Base-by-base conservation (phyloP, 108 stramenopile species). In the Aurantiochytrium sp. region DNA sequence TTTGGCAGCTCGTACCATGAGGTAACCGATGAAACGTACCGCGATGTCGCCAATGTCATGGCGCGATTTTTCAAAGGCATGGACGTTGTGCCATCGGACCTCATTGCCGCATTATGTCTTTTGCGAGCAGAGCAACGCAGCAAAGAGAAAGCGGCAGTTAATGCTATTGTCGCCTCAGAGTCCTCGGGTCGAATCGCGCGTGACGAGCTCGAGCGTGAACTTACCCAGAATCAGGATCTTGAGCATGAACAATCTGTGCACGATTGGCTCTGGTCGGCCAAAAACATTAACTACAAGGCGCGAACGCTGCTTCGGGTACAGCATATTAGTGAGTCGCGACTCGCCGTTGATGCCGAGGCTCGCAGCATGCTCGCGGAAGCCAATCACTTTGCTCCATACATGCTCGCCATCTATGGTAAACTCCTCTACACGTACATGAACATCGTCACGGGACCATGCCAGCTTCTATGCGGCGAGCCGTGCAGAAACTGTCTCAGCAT, bases 371-470 rank as follows among this genome's bases (percentile, higher is more conserved):
- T 97, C 16, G 92, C 95, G 72, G 97, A 97, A 92, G 97, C 96
- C n/a, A 95, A 96, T 25, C 93, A 94, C 42, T 96, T 96, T 93
- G 92, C 96, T 5, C 91, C 93, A 45, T 95, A 96, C 88, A 95
- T 96, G 49, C 89, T 97, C 25, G 94, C 96, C 53, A 96, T 96
- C 16, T 97, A 97, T 91, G 96, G 96, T 43, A 97, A 96, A 96
- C 92, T 95, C 72, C 89, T 97, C 8, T 97, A 96, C 87, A 91
- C 95, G 19, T 97, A 96, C 92, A 93, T 94, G 83, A 93, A 95
- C 87, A 96, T 96, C n/a, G 72, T 96, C 25, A 94, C 94, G 12
- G 96, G 96, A 10, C 69, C 94, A 14, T 91, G 95, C 29, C 88
- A 94, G 42, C 87, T 97, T 5, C 58, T 93, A n/a, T 92, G 95